These are phyloP conservation scores for Ganoderma resinaceum DNA, from an alignment of 1,284 basidiomycete genomes.

Conservation along the genomic window DNA sequence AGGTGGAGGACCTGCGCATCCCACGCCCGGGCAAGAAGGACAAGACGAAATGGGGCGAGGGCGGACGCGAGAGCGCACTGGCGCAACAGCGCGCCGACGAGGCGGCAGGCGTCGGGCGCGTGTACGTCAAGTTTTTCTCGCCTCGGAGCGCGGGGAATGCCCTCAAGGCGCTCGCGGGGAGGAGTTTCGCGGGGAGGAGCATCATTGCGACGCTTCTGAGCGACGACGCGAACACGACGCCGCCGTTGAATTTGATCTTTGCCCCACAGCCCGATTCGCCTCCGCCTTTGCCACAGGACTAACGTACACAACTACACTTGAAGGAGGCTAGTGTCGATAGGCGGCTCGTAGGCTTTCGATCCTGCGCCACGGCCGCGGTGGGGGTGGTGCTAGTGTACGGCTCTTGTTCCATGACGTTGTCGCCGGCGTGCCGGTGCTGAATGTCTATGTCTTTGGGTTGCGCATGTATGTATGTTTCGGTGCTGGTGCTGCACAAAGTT, in stretches of 20 bases:
- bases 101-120: conserved; percentile 90
- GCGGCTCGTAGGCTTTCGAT: neutral
- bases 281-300: conserved; percentile 67
- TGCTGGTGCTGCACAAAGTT: neutral
- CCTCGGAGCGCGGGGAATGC: conserved; percentile 70
- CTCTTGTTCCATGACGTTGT: neutral
- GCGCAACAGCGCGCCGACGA: conserved; percentile 80
- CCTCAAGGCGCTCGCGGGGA: conserved; percentile 86
- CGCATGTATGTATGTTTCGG: neutral
- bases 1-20: conserved; percentile 86
- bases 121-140: conserved; percentile 87
- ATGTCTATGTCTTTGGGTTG: neutral
- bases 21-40: conserved; percentile 89
- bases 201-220: conserved; percentile 84
- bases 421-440: neutral
- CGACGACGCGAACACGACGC: conserved; percentile 83
- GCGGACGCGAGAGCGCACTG: conserved; percentile 62
- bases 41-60: conserved; percentile 81
- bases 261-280: conserved; percentile 83
- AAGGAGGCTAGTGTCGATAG: conserved; percentile 10
- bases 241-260: conserved; percentile 80
- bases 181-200: conserved; percentile 91
- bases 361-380: neutral
- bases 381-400: neutral
- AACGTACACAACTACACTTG: neutral